phyloP scores from a whole-genome alignment of 345 rosid genomes.

The Garcia nutans region DNA sequence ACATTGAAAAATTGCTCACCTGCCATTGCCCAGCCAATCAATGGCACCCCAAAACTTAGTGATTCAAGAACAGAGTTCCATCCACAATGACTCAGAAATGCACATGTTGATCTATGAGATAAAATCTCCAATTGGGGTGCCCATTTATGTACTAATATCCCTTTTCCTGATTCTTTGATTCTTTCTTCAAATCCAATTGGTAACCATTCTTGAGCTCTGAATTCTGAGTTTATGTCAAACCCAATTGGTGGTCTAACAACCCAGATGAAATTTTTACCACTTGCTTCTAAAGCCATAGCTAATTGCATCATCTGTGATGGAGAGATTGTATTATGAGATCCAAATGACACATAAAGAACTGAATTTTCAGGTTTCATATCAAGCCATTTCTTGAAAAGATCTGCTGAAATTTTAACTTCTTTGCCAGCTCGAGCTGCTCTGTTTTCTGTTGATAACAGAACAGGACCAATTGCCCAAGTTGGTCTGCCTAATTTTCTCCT shows the following conservation, averaged over 20 bases:
- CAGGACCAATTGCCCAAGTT: conserved; percentile 63
- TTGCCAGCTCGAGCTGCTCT: conserved; percentile 17
- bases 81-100: conserved; percentile 75
- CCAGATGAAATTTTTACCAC: conserved; percentile 65
- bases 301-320: conserved; percentile 55
- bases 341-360: conserved; percentile 64
- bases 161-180: conserved; percentile 36
- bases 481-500: conserved; percentile 39
- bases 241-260: conserved; percentile 74
- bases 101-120: conserved; percentile 50
- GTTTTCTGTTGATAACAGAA: conserved; percentile 36
- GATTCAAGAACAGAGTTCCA: conserved; percentile 79
- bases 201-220: conserved; percentile 44
- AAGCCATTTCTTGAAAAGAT: conserved; percentile 47
- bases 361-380: conserved; percentile 53
- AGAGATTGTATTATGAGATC: conserved; percentile 60
- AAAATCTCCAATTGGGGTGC: conserved; percentile 70
- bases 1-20: conserved; percentile 74
- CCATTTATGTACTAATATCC: conserved; percentile 55
- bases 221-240: conserved; percentile 48
- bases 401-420: neutral
- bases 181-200: conserved; percentile 55
- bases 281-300: conserved; percentile 55
- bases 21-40: conserved; percentile 81
- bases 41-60: conserved; percentile 55